These are phyloP conservation scores for Raphanus sativus DNA, from an alignment of 345 rosid species.

Conservation along the genomic window DNA sequence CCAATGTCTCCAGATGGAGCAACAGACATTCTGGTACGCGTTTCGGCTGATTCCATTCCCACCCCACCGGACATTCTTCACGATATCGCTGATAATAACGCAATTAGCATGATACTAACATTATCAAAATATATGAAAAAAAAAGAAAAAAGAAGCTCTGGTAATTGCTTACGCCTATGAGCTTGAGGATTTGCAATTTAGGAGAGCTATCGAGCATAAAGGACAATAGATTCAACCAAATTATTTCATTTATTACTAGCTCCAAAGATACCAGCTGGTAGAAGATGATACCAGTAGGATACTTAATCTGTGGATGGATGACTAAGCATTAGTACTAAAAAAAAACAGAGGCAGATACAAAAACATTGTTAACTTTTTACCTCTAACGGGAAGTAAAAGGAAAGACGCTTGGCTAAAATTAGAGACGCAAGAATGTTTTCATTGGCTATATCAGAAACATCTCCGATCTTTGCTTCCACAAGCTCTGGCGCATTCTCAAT, in stretches of 20 bases:
- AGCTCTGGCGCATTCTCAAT: not conserved
- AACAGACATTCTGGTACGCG: slow-evolving; percentile 13
- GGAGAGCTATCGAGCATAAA: not conserved
- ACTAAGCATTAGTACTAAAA: not conserved
- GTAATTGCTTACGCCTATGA: not conserved
- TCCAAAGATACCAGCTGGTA: not conserved
- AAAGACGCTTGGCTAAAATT: not conserved
- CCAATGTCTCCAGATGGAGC: slow-evolving; percentile 9
- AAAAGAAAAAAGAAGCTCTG: not conserved
- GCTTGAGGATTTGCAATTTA: not conserved
- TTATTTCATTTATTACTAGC: not conserved
- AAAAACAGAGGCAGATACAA: not conserved
- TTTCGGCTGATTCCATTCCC: not conserved
- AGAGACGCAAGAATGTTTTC: not conserved
- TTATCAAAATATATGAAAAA: not conserved
- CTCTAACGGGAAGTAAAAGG: not conserved
- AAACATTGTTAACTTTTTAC: not conserved
- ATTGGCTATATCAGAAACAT: not conserved
- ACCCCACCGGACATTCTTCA: not conserved
- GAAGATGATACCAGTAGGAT: not conserved
- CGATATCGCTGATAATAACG: not conserved
- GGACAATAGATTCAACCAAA: not conserved
- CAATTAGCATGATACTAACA: not conserved
- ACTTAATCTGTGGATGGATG: not conserved
- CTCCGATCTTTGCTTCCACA: not conserved